Base-by-base conservation (phyloP, 306 rosid species). In the Purshia tridentata region DNA sequence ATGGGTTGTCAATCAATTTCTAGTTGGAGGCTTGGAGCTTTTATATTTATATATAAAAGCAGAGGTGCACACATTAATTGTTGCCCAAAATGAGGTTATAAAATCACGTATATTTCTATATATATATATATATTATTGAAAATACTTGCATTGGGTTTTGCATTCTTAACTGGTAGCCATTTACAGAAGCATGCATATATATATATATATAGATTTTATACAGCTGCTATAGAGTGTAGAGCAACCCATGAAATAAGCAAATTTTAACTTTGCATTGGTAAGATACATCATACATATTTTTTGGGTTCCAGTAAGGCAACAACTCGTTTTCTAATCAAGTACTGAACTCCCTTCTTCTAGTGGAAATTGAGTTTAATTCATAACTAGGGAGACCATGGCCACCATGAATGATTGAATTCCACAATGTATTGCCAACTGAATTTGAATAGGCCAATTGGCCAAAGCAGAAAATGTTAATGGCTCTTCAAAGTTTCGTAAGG, bases 101-200 rank as follows among this genome's bases (percentile, higher is more conserved):
- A 75, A 75, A 65, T 41, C 57, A 29, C n/a, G n/a, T n/a, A n/a
- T n/a, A n/a, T n/a, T n/a, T n/a, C n/a, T n/a, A n/a, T n/a, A n/a
- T n/a, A n/a, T 62, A 42, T 65, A 66, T 57, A 53, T 53, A 50
- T 40, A 40, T 39, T 22, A 63, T 57, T 12, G 45, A 53, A 20
- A 16, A 4, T 10, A 3, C 35, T n/a, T 42, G 20, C 59, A 9
- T 68, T 37, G 70, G 70, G 66, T 62, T 44, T 18, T 45, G 20
- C 74, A 69, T 20, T 74, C n/a, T 23, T 70, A 61, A 44, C 58
- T 42, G 69, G 71, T n/a, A 61, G 40, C 50, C 50, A 39, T 69
- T 42, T 19, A 37, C 5, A 37, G 5, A n/a, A 68, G 35, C 50
- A 40, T 39, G n/a, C 6, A 14, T 61, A 23, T 8, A 16, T 61